Conservation (phyloP, 805 yeast genomes). For the Candida vartiovaarae region DNA sequence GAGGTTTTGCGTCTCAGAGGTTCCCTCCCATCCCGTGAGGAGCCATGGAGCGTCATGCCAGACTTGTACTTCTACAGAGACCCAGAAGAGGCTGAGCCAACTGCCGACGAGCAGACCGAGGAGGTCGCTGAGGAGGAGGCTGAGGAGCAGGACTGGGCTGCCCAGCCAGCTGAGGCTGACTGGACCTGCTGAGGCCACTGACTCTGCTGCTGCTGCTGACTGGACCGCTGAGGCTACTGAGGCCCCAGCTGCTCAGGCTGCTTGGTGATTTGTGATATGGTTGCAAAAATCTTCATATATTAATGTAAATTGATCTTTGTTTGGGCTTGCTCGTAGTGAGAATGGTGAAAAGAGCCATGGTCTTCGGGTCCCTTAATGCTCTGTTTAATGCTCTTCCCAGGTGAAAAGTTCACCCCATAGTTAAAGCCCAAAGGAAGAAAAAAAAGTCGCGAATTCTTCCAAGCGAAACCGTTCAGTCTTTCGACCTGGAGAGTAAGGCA, state of each 20-base stretch:
- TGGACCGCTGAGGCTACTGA: conserved; percentile 40
- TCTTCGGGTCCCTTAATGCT: too few relatives aligned
- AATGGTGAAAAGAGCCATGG: too few relatives aligned
- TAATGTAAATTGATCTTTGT: conserved; percentile 17
- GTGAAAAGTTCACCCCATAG: not conserved
- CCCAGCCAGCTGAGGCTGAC: conserved; percentile 62
- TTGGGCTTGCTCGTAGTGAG: not conserved
- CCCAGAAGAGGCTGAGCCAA: conserved; percentile 96
- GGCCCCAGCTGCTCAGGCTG: conserved; percentile 26
- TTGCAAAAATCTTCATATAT: conserved; percentile 10
- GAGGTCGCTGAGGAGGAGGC: conserved; percentile 62
- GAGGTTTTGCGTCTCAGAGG: conserved; percentile 99
- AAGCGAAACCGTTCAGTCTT: too few relatives aligned
- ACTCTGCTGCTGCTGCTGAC: conserved; percentile 46
- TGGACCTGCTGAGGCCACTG: conserved; percentile 70
- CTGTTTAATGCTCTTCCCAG: too few relatives aligned
- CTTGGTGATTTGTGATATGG: conserved; percentile 19
- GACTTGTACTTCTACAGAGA: conserved; percentile 99
- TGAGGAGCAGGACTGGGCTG: conserved; percentile 54
- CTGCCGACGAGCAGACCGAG: conserved; percentile 53
- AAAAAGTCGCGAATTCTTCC: too few relatives aligned
- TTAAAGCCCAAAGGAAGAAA: not conserved
- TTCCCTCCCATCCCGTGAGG: conserved; percentile 89
- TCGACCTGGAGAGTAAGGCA: too few relatives aligned
- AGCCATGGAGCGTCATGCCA: conserved; percentile 99